These are phyloP conservation scores for Botryotinia calthae DNA, from an alignment of 2,329 filamentous ascomycete genomes.

Conservation along the genomic window DNA sequence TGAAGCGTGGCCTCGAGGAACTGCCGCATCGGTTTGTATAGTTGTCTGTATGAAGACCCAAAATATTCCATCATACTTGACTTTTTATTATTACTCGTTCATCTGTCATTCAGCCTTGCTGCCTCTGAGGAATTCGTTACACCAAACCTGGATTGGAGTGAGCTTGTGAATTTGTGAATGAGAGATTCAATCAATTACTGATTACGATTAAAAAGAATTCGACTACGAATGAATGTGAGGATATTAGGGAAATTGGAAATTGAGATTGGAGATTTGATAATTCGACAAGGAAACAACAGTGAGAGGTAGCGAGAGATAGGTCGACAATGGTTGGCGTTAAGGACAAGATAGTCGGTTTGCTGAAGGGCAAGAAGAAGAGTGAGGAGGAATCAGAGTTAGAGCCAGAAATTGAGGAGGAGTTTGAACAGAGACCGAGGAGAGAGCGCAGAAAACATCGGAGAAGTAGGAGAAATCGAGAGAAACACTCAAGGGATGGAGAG, in stretches of 20 bases:
- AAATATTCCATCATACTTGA: not conserved
- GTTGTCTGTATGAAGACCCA: not conserved
- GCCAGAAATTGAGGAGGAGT: not conserved
- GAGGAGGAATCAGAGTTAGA: not conserved
- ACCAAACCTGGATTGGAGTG: not conserved
- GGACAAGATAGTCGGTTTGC: conserved; percentile 5
- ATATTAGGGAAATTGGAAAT: not conserved
- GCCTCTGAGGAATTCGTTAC: not conserved
- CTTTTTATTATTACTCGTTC: conserved; percentile 9
- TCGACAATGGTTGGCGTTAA: conserved; percentile 13
- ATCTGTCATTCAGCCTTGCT: conserved; percentile 7
- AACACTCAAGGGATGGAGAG: not conserved
- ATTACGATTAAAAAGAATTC: not conserved
- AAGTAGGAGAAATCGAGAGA: conserved; percentile 10
- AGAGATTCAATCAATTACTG: not conserved
- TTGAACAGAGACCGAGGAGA: conserved; percentile 11
- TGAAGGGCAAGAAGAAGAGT: conserved; percentile 9
- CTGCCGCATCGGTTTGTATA: not conserved
- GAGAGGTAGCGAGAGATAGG: not conserved
- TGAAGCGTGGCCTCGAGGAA: not conserved
- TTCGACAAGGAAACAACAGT: not conserved
- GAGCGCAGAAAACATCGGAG: conserved; percentile 14
- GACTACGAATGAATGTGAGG: not conserved
- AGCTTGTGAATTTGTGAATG: not conserved
- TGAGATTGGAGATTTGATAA: not conserved